Evolutionary conservation across 225 moss, liverwort and hornwort species (phyloP).

Genomic region (Polytrichum formosum): DNA sequence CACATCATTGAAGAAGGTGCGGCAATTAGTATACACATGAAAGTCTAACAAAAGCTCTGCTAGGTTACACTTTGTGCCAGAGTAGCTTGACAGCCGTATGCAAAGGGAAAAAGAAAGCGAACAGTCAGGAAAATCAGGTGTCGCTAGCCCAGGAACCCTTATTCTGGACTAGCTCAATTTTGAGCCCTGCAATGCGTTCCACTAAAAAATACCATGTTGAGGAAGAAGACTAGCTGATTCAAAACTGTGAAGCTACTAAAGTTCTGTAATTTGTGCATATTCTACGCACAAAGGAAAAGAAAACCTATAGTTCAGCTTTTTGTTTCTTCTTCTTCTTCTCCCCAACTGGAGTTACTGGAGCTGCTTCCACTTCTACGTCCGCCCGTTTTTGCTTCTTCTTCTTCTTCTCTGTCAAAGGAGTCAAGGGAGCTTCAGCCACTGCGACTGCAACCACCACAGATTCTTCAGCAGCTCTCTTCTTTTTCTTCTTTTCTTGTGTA

Average conservation of each 20-base stretch:
- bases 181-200: no score
- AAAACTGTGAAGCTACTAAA: neutral
- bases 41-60: no score
- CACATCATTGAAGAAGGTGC: no score
- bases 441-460: neutral
- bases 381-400: slow-evolving; percentile 45
- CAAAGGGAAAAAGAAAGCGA: neutral
- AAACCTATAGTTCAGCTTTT: slow-evolving; percentile 32
- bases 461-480: slow-evolving; percentile 22
- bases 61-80: no score
- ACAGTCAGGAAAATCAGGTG: neutral
- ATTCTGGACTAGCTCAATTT: no score
- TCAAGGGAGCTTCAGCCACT: slow-evolving; percentile 12
- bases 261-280: neutral
- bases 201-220: neutral
- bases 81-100: neutral
- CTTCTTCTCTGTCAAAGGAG: slow-evolving; percentile 31
- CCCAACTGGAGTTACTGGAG: slow-evolving; percentile 12
- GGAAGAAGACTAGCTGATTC: neutral
- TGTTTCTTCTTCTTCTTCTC: slow-evolving; percentile 54
- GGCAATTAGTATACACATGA: no score
- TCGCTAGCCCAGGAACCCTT: no score
- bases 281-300: neutral
- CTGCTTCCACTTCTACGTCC: slow-evolving; percentile 20
- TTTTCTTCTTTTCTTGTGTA: slow-evolving; percentile 38